Percentiles rank a stretch among this genome's conserved stretches.
Evolutionary conservation across 345 rosid species (phyloP).

Genomic region (Salix arbutifolia): DNA sequence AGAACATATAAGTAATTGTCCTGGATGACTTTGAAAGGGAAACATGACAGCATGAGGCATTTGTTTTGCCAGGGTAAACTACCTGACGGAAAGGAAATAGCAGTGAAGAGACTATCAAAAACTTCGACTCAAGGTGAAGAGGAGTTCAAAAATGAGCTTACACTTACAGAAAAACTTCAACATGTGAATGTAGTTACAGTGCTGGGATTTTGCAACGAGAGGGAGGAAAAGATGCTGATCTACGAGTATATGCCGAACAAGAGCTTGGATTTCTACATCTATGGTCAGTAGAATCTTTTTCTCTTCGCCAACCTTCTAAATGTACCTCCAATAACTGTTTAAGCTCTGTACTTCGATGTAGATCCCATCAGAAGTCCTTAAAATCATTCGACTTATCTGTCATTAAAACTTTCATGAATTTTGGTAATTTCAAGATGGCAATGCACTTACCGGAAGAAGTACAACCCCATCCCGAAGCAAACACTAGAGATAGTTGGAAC

Average conservation of each 20-base stretch:
- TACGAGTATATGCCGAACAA: no score
- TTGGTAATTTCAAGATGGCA: no score
- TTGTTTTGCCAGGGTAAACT: constrained; percentile 25
- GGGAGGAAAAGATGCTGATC: constrained; percentile 36
- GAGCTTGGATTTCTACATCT: constrained; percentile 35
- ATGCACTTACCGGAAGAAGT: no score
- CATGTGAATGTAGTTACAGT: constrained; percentile 38
- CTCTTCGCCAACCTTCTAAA: neutral
- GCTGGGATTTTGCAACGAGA: constrained; percentile 32
- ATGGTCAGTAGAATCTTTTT: constrained; percentile 12
- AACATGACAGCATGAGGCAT: no score
- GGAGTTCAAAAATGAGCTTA: constrained; percentile 39
- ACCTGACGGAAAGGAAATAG: constrained; percentile 28
- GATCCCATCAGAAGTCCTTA: constrained; percentile 24
- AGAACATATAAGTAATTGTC: no score
- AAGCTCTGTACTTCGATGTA: neutral
- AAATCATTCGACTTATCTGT: no score
- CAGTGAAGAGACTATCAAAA: constrained; percentile 44
- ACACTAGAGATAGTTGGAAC: no score
- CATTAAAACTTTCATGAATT: no score
- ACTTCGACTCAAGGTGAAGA: constrained; percentile 36
- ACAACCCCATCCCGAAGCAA: no score
- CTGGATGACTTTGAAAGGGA: no score
- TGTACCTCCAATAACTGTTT: no score
- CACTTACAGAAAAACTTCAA: constrained; percentile 35